A percentile compares a stretch with the other conserved stretches of the same genome.
Conservation (phyloP, 495 filamentous ascomycete species). For the Chlorociboria aeruginascens region DNA sequence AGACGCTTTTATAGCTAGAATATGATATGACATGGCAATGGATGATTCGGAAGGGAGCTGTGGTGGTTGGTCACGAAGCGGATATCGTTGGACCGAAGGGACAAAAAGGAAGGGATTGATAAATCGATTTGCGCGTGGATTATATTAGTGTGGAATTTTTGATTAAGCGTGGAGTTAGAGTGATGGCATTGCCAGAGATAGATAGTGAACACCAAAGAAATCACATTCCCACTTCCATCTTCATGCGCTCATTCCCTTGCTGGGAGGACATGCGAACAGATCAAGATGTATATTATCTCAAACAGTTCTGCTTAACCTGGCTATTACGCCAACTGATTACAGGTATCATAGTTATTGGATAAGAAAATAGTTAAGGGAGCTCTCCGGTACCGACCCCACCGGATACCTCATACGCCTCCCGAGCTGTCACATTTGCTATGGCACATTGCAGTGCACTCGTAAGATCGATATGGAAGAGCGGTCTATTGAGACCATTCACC, state of each 20-base stretch:
- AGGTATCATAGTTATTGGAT: constrained; percentile 3
- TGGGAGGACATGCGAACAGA: too few relatives aligned
- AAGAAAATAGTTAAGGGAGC: constrained; percentile 7
- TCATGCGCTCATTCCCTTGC: too few relatives aligned
- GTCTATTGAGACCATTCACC: constrained; percentile 76
- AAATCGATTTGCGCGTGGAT: too few relatives aligned
- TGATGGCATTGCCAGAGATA: too few relatives aligned
- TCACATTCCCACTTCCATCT: too few relatives aligned
- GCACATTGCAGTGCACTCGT: constrained; percentile 87
- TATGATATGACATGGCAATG: background rate
- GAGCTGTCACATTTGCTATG: constrained; percentile 58
- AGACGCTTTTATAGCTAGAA: constrained; percentile 12
- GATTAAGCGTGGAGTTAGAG: background rate
- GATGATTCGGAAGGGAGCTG: background rate
- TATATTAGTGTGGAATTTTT: too few relatives aligned
- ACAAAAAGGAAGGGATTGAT: too few relatives aligned
- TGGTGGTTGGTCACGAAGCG: background rate
- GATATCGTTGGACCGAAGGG: background rate
- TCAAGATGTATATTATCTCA: too few relatives aligned
- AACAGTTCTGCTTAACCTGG: too few relatives aligned
- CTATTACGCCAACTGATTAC: background rate
- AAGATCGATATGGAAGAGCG: constrained; percentile 90
- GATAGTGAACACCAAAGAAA: too few relatives aligned
- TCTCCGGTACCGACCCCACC: constrained; percentile 13
- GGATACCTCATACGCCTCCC: constrained; percentile 15